Conservation (phyloP, 768 basidiomycete species). For the Lentinula detonsa region DNA sequence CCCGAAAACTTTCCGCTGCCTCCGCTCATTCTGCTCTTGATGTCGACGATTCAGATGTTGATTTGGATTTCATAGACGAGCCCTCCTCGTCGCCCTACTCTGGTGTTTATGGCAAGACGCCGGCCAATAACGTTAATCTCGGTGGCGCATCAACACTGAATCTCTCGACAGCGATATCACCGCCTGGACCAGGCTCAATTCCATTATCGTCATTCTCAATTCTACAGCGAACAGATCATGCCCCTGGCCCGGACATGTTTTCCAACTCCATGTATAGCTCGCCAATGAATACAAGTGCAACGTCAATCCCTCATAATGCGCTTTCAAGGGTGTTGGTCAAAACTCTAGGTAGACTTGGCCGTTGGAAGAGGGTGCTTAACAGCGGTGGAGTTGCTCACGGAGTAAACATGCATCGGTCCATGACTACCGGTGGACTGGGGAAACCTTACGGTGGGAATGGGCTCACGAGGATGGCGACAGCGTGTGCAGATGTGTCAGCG, state of each 20-base stretch:
- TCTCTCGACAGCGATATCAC: constrained; percentile 13
- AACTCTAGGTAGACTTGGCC: constrained; percentile 76
- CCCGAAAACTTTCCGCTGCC: constrained; percentile 25
- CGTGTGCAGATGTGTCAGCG: constrained; percentile 51
- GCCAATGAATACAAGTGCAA: constrained; percentile 28
- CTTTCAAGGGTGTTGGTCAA: constrained; percentile 74
- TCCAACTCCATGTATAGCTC: constrained; percentile 12
- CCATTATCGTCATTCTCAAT: constrained; percentile 55
- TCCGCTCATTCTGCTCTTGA: constrained; percentile 24
- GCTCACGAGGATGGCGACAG: constrained; percentile 14
- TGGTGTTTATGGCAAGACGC: constrained; percentile 41
- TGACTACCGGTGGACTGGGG: background rate
- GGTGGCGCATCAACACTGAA: constrained; percentile 20
- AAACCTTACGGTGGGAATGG: background rate
- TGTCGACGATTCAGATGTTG: constrained; percentile 61
- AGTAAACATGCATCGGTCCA: background rate
- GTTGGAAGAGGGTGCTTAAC: constrained; percentile 77
- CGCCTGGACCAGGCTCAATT: constrained; percentile 39
- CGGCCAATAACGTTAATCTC: constrained; percentile 34
- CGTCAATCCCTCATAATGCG: constrained; percentile 50
- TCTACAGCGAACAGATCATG: constrained; percentile 49
- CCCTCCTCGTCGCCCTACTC: constrained; percentile 19
- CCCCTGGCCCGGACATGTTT: constrained; percentile 8
- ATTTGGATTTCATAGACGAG: constrained; percentile 69
- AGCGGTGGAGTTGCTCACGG: constrained; percentile 22